Conservation (phyloP, 192 early-diverging fungal genomes). For the Paraglomus brasilianum region DNA sequence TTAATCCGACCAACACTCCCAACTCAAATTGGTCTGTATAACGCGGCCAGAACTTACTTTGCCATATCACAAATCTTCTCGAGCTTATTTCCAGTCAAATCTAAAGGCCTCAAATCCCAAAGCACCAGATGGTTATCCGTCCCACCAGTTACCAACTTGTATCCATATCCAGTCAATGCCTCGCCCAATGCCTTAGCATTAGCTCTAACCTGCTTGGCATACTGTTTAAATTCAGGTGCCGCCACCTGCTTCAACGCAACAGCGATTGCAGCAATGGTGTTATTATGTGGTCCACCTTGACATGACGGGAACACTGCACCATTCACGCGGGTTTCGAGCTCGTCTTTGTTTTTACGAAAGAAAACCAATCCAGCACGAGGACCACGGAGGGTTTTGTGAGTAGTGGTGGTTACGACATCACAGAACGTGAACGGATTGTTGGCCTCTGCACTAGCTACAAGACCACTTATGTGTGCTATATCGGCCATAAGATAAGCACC, state of each 20-base stretch:
- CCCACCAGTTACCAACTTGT: constrained; percentile 93
- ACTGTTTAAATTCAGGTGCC: constrained; percentile 88
- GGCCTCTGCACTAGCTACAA: constrained; percentile 90
- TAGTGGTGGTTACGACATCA: constrained; percentile 99
- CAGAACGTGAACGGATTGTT: constrained; percentile 94
- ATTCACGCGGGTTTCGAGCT: constrained; percentile 94
- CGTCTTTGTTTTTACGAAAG: constrained; percentile 80
- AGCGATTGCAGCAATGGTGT: constrained; percentile 98
- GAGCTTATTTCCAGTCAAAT: constrained; percentile 94
- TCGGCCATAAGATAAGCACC: constrained; percentile 96
- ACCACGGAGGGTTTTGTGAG: constrained; percentile 99
- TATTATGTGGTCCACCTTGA: constrained; percentile 99
- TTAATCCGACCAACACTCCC: too few relatives aligned
- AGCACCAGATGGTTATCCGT: constrained; percentile 98
- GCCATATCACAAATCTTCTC: constrained; percentile 99
- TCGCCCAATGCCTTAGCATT: constrained; percentile 88
- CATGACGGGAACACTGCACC: constrained; percentile 99
- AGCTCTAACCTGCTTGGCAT: constrained; percentile 93
- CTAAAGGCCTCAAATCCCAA: constrained; percentile 93
- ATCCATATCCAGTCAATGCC: constrained; percentile 74
- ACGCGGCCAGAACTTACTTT: constrained; percentile 37
- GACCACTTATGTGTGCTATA: constrained; percentile 98
- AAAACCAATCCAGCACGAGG: constrained; percentile 99
- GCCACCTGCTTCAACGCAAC: constrained; percentile 98
- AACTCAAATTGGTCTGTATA: background rate